Evolutionary conservation across 208 protist genomes (phyloP).

Genomic region (Leishmania turanica): DNA sequence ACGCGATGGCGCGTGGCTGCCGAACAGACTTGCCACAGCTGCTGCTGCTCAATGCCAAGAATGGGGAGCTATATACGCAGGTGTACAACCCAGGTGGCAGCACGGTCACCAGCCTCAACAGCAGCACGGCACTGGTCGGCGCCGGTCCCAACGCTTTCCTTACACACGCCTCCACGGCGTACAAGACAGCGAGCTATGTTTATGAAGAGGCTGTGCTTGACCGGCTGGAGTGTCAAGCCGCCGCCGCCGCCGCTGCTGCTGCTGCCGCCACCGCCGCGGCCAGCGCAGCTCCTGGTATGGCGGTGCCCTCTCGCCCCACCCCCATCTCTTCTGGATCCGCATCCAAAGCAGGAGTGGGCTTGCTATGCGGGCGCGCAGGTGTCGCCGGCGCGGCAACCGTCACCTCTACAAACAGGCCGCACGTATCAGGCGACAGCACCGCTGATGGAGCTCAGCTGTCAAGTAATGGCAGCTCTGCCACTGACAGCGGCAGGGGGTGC

Average conservation of each 20-base stretch:
- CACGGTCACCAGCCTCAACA: conserved; percentile 36
- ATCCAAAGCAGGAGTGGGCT: neutral
- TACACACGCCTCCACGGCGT: conserved; percentile 4
- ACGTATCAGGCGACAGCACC: neutral
- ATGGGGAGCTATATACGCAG: conserved; percentile 71
- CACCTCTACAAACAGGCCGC: neutral
- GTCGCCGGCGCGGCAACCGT: neutral
- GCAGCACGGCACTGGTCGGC: conserved; percentile 34
- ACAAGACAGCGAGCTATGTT: conserved; percentile 6
- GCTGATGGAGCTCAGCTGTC: neutral
- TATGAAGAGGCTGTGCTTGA: conserved; percentile 16
- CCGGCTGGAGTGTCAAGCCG: conserved; percentile 18
- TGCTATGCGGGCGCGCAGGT: neutral
- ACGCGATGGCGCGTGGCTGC: conserved; percentile 28
- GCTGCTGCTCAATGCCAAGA: conserved; percentile 54
- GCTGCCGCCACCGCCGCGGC: neutral
- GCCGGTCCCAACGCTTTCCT: conserved; percentile 65
- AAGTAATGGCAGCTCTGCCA: conserved; percentile 1
- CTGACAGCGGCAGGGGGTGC: neutral
- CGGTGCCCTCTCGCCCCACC: neutral
- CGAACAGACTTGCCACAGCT: conserved; percentile 48
- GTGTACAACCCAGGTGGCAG: conserved; percentile 51
- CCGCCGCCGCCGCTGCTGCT: neutral
- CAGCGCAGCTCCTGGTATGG: neutral
- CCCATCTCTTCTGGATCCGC: neutral